Evolutionary conservation across 306 rosid genomes (phyloP), one percentile per base, ranked within the genome.

Genomic region (Prinsepia uniflora): DNA sequence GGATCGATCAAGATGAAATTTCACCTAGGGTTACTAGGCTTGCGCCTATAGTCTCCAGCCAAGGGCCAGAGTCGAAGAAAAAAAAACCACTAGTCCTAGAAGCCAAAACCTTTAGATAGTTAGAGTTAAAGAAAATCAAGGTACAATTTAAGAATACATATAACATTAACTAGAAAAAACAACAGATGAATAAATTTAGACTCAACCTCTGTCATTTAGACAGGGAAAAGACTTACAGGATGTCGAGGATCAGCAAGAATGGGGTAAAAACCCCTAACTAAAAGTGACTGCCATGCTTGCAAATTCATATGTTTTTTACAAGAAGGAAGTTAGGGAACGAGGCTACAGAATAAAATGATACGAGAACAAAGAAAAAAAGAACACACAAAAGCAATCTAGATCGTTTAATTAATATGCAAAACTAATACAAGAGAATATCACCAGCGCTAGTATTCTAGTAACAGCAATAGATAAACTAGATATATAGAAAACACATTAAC

Each of bases 231-330:
- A 88, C 99, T 87, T 86, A 95, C 97, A 56, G 99, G 97, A 76
- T 91, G 99, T 56, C 99, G 88, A 43, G 99, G 97, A 85, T 95
- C 99, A 50, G 99, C 99, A 65, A 95, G 99, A 96, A 88, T 86
- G 72, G 99, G 97, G 84, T 91, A 95, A 65, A 95, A 96, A 69
- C 96, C 99, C 81, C 99, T 88, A 34, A 95, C 96, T 22, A 95
- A 72, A 71, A 91, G 97, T 45, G 99, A 95, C 76, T 95, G 99
- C 76, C 99, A 89, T 73, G 97, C 99, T 97, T 95, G 86, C 56
- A 80, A 78, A 71, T 72, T 39, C 44, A 15, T 42, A 60, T 30
- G 54, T 42, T 49, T 48, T 81, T 19, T 74, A 41, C 63, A 65
- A 41, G 71, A 68, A 52, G 0, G 0, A 48, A 67, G 39, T 56